Base-by-base conservation (phyloP, 2,329 filamentous ascomycete genomes). In the Hymenotorrendiella dingleyae region DNA sequence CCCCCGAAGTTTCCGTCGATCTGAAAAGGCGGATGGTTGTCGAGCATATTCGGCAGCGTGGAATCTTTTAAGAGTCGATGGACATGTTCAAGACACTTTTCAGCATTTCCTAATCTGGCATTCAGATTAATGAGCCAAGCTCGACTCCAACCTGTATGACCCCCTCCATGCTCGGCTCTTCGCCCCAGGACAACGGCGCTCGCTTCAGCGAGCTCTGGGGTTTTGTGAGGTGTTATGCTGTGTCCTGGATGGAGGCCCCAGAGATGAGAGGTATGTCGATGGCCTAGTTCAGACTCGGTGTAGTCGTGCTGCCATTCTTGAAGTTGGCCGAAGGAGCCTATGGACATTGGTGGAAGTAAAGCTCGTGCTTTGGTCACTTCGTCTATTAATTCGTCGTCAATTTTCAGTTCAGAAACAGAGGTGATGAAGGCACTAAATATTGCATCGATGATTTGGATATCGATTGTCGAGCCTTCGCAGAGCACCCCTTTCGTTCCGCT, bases 1-100 rank as follows among this genome's bases (percentile, higher is more conserved):
- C 65, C 66, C 1, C 71, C 71, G 46, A 73, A 69, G 40, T 73
- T 74, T 1, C 70, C 70, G 49, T 74, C 70, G 17, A 72, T 71
- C 47, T 73, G 70, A 47, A 73, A 72, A 10, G 66, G 67, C 1
- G 67, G 68, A 33, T 69, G 67, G 6, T 61, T 63, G 38, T 72
- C 69, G 2, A 72, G 49, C 42, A 72, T 50, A 49, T 71, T 73
- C 1, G 64, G 61, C 14, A 70, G 50, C 0, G 68, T 71, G 3
- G 67, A 68, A 3, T 64, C 55, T 10, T 54, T 56, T 23, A 72
- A 48, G 6, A 71, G 53, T n/a, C 58, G 54, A 14, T 65, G 54
- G 19, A 70, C 49, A 43, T 71, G 64, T 22, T 58, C 51, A 27
- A 61, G 52, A 40, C 62, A 64, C 27, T 64, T 60, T 27, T 64